phyloP scores from a whole-genome alignment of 352 stramenopile species.

The Phytopythium sindhum region DNA sequence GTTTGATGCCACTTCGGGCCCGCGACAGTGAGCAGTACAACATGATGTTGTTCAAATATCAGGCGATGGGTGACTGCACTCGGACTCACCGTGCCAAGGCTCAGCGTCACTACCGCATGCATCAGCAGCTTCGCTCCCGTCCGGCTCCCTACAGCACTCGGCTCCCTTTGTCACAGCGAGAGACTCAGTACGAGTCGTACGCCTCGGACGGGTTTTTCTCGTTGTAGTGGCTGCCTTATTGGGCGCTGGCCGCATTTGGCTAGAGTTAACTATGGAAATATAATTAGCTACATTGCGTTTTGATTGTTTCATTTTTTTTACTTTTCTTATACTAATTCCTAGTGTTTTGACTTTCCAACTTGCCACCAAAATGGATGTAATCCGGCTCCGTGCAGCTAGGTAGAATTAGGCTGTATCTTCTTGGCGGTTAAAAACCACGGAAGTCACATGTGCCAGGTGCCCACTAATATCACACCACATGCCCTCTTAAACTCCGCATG shows the following conservation, averaged over 20 bases:
- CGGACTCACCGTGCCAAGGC: not conserved
- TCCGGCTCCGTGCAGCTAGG: conserved; percentile 11
- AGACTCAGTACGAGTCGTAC: not conserved
- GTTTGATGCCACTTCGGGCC: not conserved
- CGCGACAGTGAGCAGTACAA: not conserved
- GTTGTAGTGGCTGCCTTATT: not conserved
- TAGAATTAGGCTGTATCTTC: conserved; percentile 12
- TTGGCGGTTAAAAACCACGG: conserved; percentile 8
- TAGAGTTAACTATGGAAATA: too few relatives aligned
- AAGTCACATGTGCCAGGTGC: conserved; percentile 10
- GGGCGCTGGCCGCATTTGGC: not conserved
- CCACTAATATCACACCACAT: conserved; percentile 13
- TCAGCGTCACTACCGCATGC: not conserved
- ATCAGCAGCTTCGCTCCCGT: not conserved
- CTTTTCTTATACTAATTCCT: not conserved
- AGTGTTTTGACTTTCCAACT: conserved; percentile 7
- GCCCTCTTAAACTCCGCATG: conserved; percentile 12
- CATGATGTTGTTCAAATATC: not conserved
- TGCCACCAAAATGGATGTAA: conserved; percentile 8
- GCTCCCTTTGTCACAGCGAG: not conserved
- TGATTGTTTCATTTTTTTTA: not conserved
- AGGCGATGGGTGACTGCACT: not conserved
- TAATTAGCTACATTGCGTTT: not conserved
- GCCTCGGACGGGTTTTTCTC: not conserved
- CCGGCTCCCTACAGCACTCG: not conserved